phyloP scores from a whole-genome alignment of 148 eudicot species.

The Nepenthes gracilis region DNA sequence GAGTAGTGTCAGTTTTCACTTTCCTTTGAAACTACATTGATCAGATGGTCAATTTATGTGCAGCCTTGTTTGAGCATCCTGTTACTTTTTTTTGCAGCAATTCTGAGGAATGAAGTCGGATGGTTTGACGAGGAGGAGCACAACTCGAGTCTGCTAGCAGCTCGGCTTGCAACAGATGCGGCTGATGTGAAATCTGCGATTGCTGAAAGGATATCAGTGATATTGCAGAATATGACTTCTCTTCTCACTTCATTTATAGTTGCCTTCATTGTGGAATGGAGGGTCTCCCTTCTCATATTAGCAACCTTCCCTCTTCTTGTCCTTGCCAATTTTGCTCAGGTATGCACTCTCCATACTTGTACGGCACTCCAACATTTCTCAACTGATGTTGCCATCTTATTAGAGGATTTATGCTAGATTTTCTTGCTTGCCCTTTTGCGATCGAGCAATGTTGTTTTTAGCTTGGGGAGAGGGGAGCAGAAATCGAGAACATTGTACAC shows the following conservation, averaged over 20 bases:
- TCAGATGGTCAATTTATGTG: no score
- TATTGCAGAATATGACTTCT: constrained; percentile 95
- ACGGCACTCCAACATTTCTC: neutral
- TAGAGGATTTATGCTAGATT: no score
- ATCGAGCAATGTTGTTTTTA: no score
- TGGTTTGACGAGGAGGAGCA: constrained; percentile 99
- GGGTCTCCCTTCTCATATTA: constrained; percentile 95
- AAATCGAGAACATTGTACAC: no score
- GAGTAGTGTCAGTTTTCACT: no score
- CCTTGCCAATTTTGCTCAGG: constrained; percentile 99
- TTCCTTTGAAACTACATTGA: no score
- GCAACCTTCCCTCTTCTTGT: constrained; percentile 97
- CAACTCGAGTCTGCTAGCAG: constrained; percentile 93
- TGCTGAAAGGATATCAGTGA: constrained; percentile 97
- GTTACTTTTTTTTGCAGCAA: constrained; percentile 33
- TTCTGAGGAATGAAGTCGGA: constrained; percentile 96
- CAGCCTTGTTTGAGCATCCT: no score
- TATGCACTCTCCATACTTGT: constrained; percentile 13
- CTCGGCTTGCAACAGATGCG: constrained; percentile 87
- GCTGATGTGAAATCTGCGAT: constrained; percentile 97
- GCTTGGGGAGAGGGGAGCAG: no score
- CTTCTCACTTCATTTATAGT: constrained; percentile 96
- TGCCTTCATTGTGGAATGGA: constrained; percentile 96
- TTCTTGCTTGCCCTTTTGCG: no score
- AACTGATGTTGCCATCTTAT: neutral